phyloP scores from a whole-genome alignment of 208 protist genomes.

The Trypanosoma cruzi region DNA sequence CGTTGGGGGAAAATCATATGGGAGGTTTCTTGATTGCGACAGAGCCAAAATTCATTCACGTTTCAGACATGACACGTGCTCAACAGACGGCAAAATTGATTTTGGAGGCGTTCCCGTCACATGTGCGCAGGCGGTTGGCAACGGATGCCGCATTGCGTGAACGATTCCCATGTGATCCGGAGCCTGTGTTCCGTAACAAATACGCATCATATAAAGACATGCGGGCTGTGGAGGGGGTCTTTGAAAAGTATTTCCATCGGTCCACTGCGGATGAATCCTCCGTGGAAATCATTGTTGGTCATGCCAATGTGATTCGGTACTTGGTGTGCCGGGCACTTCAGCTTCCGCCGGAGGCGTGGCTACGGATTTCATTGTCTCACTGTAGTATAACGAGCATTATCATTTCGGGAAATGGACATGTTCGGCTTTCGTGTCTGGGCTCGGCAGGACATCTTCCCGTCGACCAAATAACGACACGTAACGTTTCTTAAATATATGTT shows the following conservation, averaged over 20 bases:
- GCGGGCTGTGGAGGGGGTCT: constrained; percentile 46
- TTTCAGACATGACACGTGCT: constrained; percentile 66
- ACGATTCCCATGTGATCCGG: constrained; percentile 60
- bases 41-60: constrained; percentile 40
- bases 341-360: constrained; percentile 81
- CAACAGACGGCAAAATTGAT: constrained; percentile 63
- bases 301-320: constrained; percentile 90
- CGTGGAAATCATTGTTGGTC: constrained; percentile 78
- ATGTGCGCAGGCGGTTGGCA: constrained; percentile 26
- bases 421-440: constrained; percentile 43
- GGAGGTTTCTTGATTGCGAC: constrained; percentile 34
- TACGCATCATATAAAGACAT: constrained; percentile 41
- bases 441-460: constrained; percentile 61
- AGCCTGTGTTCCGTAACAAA: constrained; percentile 27
- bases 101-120: constrained; percentile 39
- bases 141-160: constrained; percentile 55
- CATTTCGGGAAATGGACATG: constrained; percentile 57
- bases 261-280: constrained; percentile 39
- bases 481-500: constrained; percentile 37
- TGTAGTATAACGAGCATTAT: constrained; percentile 68
- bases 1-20: constrained; percentile 15
- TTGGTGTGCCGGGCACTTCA: constrained; percentile 81
- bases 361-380: constrained; percentile 70
- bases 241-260: constrained; percentile 73
- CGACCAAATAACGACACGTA: constrained; percentile 50